Base-by-base conservation (phyloP, 495 filamentous ascomycete species). In the Filosporella fistucella region DNA sequence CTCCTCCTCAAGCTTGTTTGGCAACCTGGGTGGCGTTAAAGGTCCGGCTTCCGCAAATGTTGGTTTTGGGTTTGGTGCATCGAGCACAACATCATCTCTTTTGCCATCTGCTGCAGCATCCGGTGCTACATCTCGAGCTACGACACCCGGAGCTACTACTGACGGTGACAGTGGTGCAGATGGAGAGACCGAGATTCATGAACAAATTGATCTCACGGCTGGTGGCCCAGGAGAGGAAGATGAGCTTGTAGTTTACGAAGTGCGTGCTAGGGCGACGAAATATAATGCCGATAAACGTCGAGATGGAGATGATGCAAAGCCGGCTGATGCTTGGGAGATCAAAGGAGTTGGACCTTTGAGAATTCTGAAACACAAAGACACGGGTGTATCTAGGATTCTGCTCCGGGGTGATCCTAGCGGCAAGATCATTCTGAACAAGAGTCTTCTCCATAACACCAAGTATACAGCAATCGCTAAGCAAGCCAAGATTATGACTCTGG, bases 181-280 rank as follows among this genome's bases (percentile, higher is more conserved):
- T 29, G 48, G 44, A 24, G 58, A 58, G 42, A 45, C 51, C 1
- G 58, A 58, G 20, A 17, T 52, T 3, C 47, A 82, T 52, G 68
- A 71, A 60, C 78, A 82, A 72, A 68, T 85, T 43, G 76, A 84
- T 61, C 71, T 88, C 52, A 75, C 78, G 41, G 66, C 69, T 36
- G 72, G 72, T 47, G 76, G 81, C 20, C 77, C 77, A 35, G 86
- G 84, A 7, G 85, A 89, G 59, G 84, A 88, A 57, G 70, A 88
- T 47, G 86, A 91, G 58, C 68, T 72, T 24, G 66, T 80, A 17
- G 53, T 85, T 4, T 74, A 80, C 55, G 78, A 87, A 51, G 71
- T 78, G 12, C 77, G 78, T 35, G 76, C 78, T 29, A 84, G 82
- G 57, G 84, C 73, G 8, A 57, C 82, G 45, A 80, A 82, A 56